Evolutionary conservation across 225 moss, liverwort and hornwort species (phyloP).

Genomic region (Pseudisothecium myosuroides): DNA sequence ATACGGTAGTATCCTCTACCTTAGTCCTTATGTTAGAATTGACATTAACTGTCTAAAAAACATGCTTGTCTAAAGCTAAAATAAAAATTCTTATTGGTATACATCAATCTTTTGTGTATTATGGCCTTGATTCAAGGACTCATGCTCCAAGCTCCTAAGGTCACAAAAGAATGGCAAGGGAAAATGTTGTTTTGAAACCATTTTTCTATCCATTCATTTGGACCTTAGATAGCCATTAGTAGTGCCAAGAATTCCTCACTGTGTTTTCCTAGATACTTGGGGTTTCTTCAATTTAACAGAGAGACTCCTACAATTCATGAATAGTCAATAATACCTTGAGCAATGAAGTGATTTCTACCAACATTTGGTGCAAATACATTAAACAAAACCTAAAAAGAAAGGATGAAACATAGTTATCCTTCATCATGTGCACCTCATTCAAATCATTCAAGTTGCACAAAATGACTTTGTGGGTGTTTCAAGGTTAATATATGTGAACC

Average conservation of each 20-base stretch:
- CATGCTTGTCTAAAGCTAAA: background rate
- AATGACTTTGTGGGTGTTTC: background rate
- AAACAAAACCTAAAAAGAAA: background rate
- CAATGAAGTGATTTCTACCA: no score
- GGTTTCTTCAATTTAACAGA: background rate
- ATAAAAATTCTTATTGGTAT: background rate
- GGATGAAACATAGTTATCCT: background rate
- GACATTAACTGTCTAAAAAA: background rate
- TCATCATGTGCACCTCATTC: background rate
- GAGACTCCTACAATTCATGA: background rate
- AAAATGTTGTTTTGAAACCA: background rate
- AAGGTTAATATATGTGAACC: no score
- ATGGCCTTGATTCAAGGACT: background rate
- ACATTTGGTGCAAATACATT: no score
- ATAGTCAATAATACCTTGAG: no score
- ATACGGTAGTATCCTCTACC: background rate
- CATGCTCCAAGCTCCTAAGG: background rate
- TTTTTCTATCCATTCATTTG: background rate
- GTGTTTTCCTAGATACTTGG: background rate
- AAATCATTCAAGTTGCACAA: background rate
- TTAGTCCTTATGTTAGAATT: background rate
- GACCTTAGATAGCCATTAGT: background rate
- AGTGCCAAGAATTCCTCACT: background rate
- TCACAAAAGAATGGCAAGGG: background rate
- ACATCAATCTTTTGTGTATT: background rate